Conservation (phyloP, 2,329 filamentous ascomycete genomes). For the Cladophialophora immunda region DNA sequence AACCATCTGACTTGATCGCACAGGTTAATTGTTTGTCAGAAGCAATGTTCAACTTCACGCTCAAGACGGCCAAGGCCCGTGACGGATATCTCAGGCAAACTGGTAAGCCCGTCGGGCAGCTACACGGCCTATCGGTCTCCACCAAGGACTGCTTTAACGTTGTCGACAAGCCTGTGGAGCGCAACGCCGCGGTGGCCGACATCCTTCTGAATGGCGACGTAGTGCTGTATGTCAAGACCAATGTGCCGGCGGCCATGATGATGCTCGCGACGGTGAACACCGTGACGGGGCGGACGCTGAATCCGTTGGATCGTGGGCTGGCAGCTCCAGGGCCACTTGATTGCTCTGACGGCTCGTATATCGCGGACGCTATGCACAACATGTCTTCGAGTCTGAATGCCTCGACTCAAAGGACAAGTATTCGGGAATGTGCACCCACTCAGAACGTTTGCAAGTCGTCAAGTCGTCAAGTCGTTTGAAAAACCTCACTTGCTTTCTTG, state of each 20-base stretch:
- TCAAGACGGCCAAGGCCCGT: constrained; percentile 57
- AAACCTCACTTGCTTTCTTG: neutral
- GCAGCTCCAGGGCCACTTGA: constrained; percentile 44
- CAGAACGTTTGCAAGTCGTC: no score
- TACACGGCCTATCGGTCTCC: constrained; percentile 69
- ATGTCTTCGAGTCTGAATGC: constrained; percentile 2
- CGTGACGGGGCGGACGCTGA: constrained; percentile 57
- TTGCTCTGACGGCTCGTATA: constrained; percentile 34
- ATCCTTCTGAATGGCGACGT: constrained; percentile 50
- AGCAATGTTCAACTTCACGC: constrained; percentile 61
- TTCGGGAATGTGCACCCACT: no score
- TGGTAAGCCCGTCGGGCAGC: constrained; percentile 60
- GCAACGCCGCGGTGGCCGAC: constrained; percentile 41
- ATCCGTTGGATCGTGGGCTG: constrained; percentile 55
- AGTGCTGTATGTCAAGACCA: constrained; percentile 62
- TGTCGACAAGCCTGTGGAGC: constrained; percentile 40
- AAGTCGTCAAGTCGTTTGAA: neutral
- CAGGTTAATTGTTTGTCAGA: constrained; percentile 57
- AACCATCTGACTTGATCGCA: neutral
- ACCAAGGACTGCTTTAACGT: constrained; percentile 57
- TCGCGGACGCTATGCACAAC: neutral
- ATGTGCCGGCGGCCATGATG: constrained; percentile 59
- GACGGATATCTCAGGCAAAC: constrained; percentile 52
- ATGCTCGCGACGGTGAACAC: constrained; percentile 45
- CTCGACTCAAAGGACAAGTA: no score